Conservation (phyloP, 345 rosid species). For the Lagerstroemia speciosa region DNA sequence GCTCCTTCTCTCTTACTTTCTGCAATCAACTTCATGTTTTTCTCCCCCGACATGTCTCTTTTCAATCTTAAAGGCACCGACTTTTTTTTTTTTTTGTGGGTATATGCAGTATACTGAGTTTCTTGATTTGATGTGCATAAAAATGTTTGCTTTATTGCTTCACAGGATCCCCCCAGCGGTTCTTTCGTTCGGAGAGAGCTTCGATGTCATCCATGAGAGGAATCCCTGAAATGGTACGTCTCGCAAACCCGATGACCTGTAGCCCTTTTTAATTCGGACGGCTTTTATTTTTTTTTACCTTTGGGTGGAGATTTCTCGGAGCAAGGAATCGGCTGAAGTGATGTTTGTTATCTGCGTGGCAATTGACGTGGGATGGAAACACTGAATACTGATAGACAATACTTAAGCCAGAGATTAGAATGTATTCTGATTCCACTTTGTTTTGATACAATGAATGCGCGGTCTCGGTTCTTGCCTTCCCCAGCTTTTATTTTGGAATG, state of each 20-base stretch:
- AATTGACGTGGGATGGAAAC: background rate
- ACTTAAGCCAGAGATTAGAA: background rate
- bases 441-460: background rate
- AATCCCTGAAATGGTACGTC: conserved; percentile 24
- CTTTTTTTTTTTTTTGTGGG: conserved; percentile 1
- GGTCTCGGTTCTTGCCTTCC: background rate
- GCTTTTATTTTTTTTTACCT: background rate
- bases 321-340: background rate
- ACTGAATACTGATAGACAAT: background rate
- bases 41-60: background rate
- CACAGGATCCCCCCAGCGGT: conserved; percentile 10
- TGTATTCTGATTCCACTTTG: background rate
- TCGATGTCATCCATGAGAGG: conserved; percentile 36
- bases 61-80: background rate
- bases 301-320: background rate
- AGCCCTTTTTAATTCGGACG: background rate
- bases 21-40: background rate
- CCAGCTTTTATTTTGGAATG: background rate
- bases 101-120: background rate
- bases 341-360: background rate
- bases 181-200: conserved; percentile 14
- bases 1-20: background rate
- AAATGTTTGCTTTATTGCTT: background rate
- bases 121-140: background rate
- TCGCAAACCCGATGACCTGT: background rate